Percentiles rank a stretch among this genome's conserved stretches.
Evolutionary conservation across 306 rosid genomes (phyloP).

Genomic region (Vicia sativa): DNA sequence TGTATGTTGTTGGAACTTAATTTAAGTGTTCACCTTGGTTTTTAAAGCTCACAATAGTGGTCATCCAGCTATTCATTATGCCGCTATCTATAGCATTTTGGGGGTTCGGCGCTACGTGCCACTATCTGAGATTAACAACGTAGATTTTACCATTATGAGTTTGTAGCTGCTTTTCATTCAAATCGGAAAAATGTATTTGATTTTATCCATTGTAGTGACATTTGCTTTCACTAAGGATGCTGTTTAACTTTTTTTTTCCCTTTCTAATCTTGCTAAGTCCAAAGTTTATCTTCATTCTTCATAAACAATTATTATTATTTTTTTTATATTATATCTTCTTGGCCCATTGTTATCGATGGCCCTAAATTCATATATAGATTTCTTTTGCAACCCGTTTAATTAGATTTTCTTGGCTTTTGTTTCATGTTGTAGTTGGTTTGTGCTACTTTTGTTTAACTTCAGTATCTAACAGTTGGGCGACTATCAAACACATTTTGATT

Average conservation of each 20-base stretch:
- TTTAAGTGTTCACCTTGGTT: too few species aligned
- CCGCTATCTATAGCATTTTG: too few species aligned
- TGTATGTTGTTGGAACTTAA: too few species aligned
- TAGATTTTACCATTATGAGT: background rate
- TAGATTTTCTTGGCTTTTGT: slow-evolving; percentile 6
- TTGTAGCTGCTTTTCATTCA: background rate
- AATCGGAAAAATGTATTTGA: background rate
- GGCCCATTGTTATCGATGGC: slow-evolving; percentile 1
- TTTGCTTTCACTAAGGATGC: slow-evolving; percentile 6
- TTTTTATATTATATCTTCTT: background rate
- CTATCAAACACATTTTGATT: slow-evolving; percentile 30
- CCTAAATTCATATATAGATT: background rate
- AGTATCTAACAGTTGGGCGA: slow-evolving; percentile 7
- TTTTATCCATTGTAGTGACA: background rate
- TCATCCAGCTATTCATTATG: too few species aligned
- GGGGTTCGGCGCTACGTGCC: too few species aligned
- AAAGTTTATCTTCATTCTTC: slow-evolving; percentile 1
- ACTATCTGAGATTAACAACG: too few species aligned
- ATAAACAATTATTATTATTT: slow-evolving; percentile 6
- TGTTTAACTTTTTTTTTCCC: background rate
- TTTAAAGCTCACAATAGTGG: too few species aligned
- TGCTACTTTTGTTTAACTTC: slow-evolving; percentile 27
- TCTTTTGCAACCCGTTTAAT: background rate
- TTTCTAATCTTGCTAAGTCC: background rate
- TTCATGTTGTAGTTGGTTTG: slow-evolving; percentile 6